A percentile compares a stretch with the other conserved stretches of the same genome.
These are phyloP conservation scores for Atkinsonella texensis DNA, from an alignment of 2,329 filamentous ascomycete species.

Conservation along the genomic window DNA sequence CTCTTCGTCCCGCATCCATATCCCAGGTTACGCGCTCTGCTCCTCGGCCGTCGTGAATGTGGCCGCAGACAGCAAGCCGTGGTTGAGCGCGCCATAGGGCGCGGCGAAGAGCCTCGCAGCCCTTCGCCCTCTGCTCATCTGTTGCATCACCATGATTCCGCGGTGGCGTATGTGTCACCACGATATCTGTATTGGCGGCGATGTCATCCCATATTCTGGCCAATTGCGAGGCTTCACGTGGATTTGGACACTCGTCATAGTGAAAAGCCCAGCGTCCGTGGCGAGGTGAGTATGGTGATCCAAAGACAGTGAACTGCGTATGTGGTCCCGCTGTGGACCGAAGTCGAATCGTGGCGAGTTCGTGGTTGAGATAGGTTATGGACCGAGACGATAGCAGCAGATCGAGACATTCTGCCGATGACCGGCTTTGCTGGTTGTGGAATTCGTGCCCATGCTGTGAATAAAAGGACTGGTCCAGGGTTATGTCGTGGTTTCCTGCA, in stretches of 20 bases:
- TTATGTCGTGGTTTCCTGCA: slow-evolving; percentile 63
- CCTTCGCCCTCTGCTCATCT: slow-evolving; percentile 27
- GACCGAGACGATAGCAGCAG: slow-evolving; percentile 41
- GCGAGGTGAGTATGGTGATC: slow-evolving; percentile 53
- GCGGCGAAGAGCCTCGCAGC: slow-evolving; percentile 47
- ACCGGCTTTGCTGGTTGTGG: slow-evolving; percentile 44
- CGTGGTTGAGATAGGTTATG: slow-evolving; percentile 55
- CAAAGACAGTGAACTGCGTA: slow-evolving; percentile 55
- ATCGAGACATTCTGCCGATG: slow-evolving; percentile 37
- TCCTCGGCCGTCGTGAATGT: slow-evolving; percentile 58
- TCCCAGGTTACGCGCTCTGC: slow-evolving; percentile 52
- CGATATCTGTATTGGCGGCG: slow-evolving; percentile 48
- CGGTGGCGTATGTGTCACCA: slow-evolving; percentile 61
- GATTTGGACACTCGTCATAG: slow-evolving; percentile 31
- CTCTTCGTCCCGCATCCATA: slow-evolving; percentile 23
- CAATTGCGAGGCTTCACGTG: slow-evolving; percentile 11
- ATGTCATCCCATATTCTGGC: slow-evolving; percentile 48
- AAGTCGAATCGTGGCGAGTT: slow-evolving; percentile 41
- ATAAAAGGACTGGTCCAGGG: slow-evolving; percentile 54
- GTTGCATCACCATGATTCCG: slow-evolving; percentile 44
- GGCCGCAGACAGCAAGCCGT: slow-evolving; percentile 55
- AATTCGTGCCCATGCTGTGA: slow-evolving; percentile 37
- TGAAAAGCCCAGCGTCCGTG: slow-evolving; percentile 54
- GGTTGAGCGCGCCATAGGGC: slow-evolving; percentile 51
- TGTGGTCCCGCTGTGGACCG: slow-evolving; percentile 38